Conservation (phyloP, 805 yeast species). For the Jamesozyma jinghongensis region DNA sequence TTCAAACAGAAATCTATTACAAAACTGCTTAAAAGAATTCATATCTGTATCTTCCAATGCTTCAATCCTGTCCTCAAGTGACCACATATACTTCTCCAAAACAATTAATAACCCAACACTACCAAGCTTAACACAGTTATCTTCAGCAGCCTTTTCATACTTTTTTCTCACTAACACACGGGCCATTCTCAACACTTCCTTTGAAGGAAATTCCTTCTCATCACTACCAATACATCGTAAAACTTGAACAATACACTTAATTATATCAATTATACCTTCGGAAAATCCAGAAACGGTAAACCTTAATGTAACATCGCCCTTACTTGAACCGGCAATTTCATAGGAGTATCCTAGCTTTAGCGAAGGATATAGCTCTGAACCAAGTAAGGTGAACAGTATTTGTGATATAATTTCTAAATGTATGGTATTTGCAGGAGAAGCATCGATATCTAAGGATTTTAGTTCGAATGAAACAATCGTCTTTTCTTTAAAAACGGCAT, state of each 20-base stretch:
- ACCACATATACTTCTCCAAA: conserved; percentile 49
- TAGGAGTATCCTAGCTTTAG: conserved; percentile 49
- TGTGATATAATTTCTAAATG: conserved; percentile 47
- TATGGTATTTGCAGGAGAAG: conserved; percentile 35
- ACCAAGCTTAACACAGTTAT: conserved; percentile 41
- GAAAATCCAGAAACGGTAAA: conserved; percentile 48
- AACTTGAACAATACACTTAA: conserved; percentile 29
- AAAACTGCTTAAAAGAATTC: conserved; percentile 28
- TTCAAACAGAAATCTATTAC: conserved; percentile 19
- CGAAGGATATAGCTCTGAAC: conserved; percentile 41
- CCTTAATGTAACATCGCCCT: conserved; percentile 45
- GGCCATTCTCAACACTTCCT: conserved; percentile 37
- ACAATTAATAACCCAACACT: conserved; percentile 42
- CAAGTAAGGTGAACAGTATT: conserved; percentile 35
- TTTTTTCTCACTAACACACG: conserved; percentile 40
- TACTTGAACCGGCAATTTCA: conserved; percentile 45
- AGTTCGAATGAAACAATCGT: conserved; percentile 41
- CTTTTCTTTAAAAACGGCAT: conserved; percentile 24
- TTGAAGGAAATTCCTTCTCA: conserved; percentile 9
- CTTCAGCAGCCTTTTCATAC: conserved; percentile 36
- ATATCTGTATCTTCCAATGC: conserved; percentile 43
- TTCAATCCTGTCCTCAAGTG: conserved; percentile 46
- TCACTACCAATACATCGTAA: conserved; percentile 18
- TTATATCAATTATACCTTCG: conserved; percentile 31
- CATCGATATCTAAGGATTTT: conserved; percentile 21